Evolutionary conservation across 306 rosid species (phyloP).

Genomic region (Vigna radiata): DNA sequence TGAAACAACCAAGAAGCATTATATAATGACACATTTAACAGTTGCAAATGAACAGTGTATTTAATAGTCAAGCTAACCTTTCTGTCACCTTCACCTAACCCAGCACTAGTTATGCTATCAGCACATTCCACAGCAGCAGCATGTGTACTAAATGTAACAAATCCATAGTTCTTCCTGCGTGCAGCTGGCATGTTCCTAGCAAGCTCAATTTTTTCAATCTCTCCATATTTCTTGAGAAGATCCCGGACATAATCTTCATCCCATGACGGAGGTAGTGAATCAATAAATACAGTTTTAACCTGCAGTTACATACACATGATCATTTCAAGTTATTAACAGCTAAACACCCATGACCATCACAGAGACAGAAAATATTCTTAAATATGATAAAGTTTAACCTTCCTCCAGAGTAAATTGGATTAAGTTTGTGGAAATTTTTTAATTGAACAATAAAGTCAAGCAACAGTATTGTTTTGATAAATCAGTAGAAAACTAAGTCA

Average conservation of each 20-base stretch:
- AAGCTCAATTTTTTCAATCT: slow-evolving; percentile 80
- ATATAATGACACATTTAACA: slow-evolving; percentile 26
- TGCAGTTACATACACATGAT: slow-evolving; percentile 52
- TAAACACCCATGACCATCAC: neutral
- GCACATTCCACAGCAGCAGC: slow-evolving; percentile 93
- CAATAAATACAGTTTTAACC: slow-evolving; percentile 98
- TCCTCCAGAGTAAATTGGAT: slow-evolving; percentile 11
- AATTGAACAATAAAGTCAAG: slow-evolving; percentile 12
- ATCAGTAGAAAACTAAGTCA: slow-evolving; percentile 12
- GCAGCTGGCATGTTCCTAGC: slow-evolving; percentile 93
- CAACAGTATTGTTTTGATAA: neutral
- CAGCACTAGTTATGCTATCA: slow-evolving; percentile 77
- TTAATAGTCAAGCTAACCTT: slow-evolving; percentile 63
- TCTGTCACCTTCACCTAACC: slow-evolving; percentile 83
- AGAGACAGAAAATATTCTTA: slow-evolving; percentile 19
- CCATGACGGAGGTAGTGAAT: slow-evolving; percentile 90
- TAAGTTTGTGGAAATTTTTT: neutral
- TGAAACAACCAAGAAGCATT: slow-evolving; percentile 44
- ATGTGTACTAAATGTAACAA: slow-evolving; percentile 85
- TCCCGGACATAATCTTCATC: slow-evolving; percentile 76
- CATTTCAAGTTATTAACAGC: slow-evolving; percentile 33
- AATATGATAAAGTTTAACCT: slow-evolving; percentile 8
- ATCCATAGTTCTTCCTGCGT: slow-evolving; percentile 88
- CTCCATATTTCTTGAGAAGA: slow-evolving; percentile 81
- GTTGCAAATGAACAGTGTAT: neutral